These are phyloP conservation scores for Coccomyxa subellipsoidea DNA, from an alignment of 163 green algal species.

Conservation along the genomic window DNA sequence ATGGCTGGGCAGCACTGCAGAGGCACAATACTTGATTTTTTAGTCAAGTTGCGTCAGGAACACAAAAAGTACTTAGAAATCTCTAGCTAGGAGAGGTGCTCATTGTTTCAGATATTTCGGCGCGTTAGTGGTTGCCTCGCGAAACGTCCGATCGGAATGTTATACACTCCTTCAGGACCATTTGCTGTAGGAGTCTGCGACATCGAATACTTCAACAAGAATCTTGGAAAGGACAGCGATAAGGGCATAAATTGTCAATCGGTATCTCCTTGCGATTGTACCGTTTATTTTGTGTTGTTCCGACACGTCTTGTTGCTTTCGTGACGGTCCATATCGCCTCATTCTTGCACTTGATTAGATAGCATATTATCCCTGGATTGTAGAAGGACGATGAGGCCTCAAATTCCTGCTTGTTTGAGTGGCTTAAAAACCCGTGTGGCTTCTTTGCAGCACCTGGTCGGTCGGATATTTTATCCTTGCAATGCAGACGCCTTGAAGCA, in stretches of 20 bases:
- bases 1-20: background rate
- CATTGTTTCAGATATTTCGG: background rate
- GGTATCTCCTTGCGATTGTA: background rate
- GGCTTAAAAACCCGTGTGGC: no score
- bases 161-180: background rate
- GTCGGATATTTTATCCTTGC: constrained; percentile 16
- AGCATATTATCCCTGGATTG: no score
- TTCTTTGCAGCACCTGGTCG: constrained; percentile 19
- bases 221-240: background rate
- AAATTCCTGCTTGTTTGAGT: no score
- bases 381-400: no score
- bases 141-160: background rate
- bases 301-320: background rate
- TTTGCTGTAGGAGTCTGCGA: constrained; percentile 5
- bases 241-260: background rate
- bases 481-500: background rate
- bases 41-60: no score
- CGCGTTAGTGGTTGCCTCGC: no score
- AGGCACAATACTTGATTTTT: no score
- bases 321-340: no score
- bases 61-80: no score
- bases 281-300: background rate
- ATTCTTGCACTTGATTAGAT: no score
- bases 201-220: background rate
- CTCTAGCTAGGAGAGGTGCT: background rate